Conservation (phyloP, 1,139 yeast species). For the Blastobotrys capitulatus region DNA sequence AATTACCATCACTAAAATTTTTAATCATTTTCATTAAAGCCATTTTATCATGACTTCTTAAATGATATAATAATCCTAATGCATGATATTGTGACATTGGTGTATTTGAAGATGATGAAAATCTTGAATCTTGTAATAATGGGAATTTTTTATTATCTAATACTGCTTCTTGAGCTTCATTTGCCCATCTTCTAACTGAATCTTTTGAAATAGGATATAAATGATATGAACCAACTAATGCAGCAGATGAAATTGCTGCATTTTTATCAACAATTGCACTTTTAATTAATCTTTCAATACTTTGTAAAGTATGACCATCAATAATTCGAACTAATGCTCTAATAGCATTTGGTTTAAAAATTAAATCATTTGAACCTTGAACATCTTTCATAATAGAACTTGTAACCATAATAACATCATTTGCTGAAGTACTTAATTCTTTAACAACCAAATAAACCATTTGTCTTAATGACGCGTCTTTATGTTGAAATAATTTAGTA, state of each 20-base stretch:
- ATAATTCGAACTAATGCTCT: conserved; percentile 85
- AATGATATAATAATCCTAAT: conserved; percentile 78
- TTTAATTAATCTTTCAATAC: conserved; percentile 89
- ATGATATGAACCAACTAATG: conserved; percentile 85
- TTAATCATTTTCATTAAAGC: conserved; percentile 88
- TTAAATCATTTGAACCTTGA: conserved; percentile 70
- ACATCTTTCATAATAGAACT: conserved; percentile 97
- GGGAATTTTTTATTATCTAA: conserved; percentile 66
- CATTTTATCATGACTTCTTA: conserved; percentile 90
- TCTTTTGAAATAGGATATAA: conserved; percentile 84
- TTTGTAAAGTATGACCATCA: conserved; percentile 88
- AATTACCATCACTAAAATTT: conserved; percentile 48
- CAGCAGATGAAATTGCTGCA: conserved; percentile 87
- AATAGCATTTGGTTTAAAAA: conserved; percentile 91
- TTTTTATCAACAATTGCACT: conserved; percentile 89
- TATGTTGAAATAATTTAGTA: conserved; percentile 91
- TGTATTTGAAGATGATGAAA: conserved; percentile 35
- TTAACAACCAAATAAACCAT: conserved; percentile 90
- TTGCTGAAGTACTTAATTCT: conserved; percentile 77
- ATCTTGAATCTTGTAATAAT: conserved; percentile 16
- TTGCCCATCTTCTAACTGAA: conserved; percentile 87
- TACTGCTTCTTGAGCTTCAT: conserved; percentile 88
- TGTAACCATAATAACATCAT: conserved; percentile 95
- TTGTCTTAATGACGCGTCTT: conserved; percentile 85
- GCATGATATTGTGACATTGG: conserved; percentile 93